phyloP scores from a whole-genome alignment of 1,139 yeast species.

The Yamadazyma triangularis region DNA sequence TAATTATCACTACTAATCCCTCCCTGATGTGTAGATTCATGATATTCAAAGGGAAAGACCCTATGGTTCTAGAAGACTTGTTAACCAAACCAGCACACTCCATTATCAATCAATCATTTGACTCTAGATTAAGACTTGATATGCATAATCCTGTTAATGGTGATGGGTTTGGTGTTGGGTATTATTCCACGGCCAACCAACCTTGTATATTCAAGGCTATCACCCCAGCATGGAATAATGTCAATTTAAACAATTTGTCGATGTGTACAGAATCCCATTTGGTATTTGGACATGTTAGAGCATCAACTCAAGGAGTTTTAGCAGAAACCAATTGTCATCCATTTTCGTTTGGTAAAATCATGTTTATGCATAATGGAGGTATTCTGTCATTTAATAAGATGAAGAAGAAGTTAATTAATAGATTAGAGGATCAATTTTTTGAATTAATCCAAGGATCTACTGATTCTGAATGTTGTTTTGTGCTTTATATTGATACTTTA shows the following conservation, averaged over 20 bases:
- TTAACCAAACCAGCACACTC: conserved; percentile 95
- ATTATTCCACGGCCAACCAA: conserved; percentile 59
- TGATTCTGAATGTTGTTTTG: conserved; percentile 94
- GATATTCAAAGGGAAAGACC: conserved; percentile 57
- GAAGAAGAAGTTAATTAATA: conserved; percentile 67
- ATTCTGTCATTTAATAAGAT: conserved; percentile 68
- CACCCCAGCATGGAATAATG: conserved; percentile 97
- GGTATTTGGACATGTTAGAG: conserved; percentile 94
- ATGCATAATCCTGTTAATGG: conserved; percentile 91
- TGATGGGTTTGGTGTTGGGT: conserved; percentile 97
- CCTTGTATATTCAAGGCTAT: conserved; percentile 76
- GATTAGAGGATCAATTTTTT: conserved; percentile 76
- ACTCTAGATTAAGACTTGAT: conserved; percentile 81
- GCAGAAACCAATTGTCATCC: conserved; percentile 97
- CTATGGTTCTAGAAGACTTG: conserved; percentile 79
- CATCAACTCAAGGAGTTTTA: conserved; percentile 90
- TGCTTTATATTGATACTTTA: conserved; percentile 75
- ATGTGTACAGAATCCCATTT: conserved; percentile 79
- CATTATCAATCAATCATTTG: conserved; percentile 93
- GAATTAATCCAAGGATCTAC: conserved; percentile 86
- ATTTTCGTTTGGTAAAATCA: conserved; percentile 74
- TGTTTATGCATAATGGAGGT: conserved; percentile 98
- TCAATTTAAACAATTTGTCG: conserved; percentile 79
- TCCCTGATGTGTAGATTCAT: conserved; percentile 44
- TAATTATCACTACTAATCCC: no score